phyloP scores from a whole-genome alignment of 2,329 filamentous ascomycete genomes.

The Fusarium newnesense region DNA sequence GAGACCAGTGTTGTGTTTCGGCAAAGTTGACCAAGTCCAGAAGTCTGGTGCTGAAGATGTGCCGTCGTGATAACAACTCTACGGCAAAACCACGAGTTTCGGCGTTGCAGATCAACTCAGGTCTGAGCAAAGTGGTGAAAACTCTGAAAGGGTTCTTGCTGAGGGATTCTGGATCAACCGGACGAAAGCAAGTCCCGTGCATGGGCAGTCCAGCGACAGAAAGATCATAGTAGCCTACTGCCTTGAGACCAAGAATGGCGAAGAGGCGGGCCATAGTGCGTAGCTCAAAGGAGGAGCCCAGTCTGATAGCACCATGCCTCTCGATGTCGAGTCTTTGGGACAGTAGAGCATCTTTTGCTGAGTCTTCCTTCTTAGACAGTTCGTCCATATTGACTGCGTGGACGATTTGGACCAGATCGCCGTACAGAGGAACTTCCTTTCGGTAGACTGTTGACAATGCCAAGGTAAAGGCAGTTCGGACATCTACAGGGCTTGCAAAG shows the following conservation, averaged over 20 bases:
- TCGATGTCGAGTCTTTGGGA: conserved; percentile 11
- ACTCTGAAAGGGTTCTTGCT: conserved; percentile 49
- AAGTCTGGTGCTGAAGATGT: conserved; percentile 54
- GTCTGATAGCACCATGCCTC: conserved; percentile 59
- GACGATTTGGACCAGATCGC: conserved; percentile 46
- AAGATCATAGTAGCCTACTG: conserved; percentile 64
- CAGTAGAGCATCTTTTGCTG: not conserved
- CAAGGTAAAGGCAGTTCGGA: conserved; percentile 43
- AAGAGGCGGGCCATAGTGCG: conserved; percentile 56
- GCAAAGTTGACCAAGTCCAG: conserved; percentile 49
- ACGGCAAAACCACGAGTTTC: conserved; percentile 46
- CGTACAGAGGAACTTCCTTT: conserved; percentile 48
- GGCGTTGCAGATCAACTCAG: conserved; percentile 51
- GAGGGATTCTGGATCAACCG: conserved; percentile 48
- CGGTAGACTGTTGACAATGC: conserved; percentile 50
- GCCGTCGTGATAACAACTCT: conserved; percentile 48
- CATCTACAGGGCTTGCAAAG: conserved; percentile 25
- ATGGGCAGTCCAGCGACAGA: conserved; percentile 58
- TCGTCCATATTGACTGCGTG: conserved; percentile 31
- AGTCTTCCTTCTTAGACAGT: not conserved
- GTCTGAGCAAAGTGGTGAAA: conserved; percentile 51
- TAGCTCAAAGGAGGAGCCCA: conserved; percentile 57
- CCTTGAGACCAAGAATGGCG: conserved; percentile 56
- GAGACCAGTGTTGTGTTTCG: conserved; percentile 42
- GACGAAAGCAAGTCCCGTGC: conserved; percentile 63